These are phyloP conservation scores for Choiromyces venosus DNA, from an alignment of 495 filamentous ascomycete genomes.

Conservation along the genomic window DNA sequence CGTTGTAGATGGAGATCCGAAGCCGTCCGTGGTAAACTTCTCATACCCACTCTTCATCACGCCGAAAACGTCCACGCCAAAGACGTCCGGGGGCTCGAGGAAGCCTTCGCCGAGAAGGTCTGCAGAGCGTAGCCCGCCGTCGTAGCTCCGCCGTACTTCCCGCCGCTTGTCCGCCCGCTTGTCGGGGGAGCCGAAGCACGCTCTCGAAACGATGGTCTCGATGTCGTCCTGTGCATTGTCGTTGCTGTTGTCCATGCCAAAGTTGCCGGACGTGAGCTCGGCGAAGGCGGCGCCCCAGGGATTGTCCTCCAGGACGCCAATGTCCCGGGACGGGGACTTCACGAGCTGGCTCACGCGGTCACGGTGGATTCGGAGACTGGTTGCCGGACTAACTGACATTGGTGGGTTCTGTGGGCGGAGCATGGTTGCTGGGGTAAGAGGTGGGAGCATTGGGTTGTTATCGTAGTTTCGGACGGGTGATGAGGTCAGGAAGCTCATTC, in stretches of 20 bases:
- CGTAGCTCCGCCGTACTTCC: constrained; percentile 34
- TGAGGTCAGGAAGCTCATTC: constrained; percentile 55
- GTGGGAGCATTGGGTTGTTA: constrained; percentile 62
- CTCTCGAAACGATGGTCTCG: constrained; percentile 47
- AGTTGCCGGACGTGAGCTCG: constrained; percentile 50
- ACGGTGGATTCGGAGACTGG: constrained; percentile 87
- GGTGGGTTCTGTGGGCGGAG: constrained; percentile 77
- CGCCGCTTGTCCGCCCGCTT: constrained; percentile 56
- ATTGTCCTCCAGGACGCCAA: constrained; percentile 60
- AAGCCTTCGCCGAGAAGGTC: constrained; percentile 53
- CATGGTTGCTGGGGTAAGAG: constrained; percentile 79
- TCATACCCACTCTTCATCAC: constrained; percentile 79
- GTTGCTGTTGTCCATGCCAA: constrained; percentile 59
- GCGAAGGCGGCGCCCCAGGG: constrained; percentile 76
- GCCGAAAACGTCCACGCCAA: constrained; percentile 76
- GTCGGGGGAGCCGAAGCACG: constrained; percentile 64
- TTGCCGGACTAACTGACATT: constrained; percentile 85
- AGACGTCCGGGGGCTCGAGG: constrained; percentile 53
- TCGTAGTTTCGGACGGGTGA: constrained; percentile 57
- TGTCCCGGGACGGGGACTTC: constrained; percentile 73
- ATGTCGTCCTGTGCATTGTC: constrained; percentile 46
- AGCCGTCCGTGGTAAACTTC: constrained; percentile 38
- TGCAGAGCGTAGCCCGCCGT: constrained; percentile 52
- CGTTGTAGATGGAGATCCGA: constrained; percentile 31
- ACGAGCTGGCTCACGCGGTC: constrained; percentile 80